These are phyloP conservation scores for Pseudohyphozyma bogoriensis DNA, from an alignment of 768 basidiomycete genomes.

Conservation along the genomic window DNA sequence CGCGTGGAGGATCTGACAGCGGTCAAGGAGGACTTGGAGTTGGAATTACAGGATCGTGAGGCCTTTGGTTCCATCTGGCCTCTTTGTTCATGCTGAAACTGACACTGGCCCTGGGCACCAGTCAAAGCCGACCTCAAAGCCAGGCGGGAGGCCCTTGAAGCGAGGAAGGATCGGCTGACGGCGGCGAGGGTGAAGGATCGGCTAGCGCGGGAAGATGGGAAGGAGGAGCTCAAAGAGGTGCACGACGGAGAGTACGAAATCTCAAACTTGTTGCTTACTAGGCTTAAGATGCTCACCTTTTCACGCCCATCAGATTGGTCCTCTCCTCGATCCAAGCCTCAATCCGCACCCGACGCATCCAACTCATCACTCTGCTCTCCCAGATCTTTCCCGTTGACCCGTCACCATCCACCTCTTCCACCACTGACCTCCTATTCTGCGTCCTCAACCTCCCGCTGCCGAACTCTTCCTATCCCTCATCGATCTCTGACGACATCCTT, in stretches of 20 bases:
- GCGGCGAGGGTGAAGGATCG: slow-evolving; percentile 5
- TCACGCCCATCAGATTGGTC: not conserved
- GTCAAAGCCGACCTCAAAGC: not conserved
- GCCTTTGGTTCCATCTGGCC: not conserved
- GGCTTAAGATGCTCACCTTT: not conserved
- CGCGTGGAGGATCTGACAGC: slow-evolving; percentile 7
- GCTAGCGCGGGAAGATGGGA: not conserved
- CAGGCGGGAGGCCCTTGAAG: slow-evolving; percentile 13
- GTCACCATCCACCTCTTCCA: not conserved
- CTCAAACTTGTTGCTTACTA: not conserved
- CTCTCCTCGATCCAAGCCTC: slow-evolving; percentile 3
- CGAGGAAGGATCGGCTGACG: slow-evolving; percentile 10
- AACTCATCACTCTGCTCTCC: slow-evolving; percentile 58
- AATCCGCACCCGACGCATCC: slow-evolving; percentile 6
- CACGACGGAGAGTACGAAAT: not conserved
- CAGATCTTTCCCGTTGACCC: slow-evolving; percentile 81
- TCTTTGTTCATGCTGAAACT: not conserved
- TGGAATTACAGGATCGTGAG: slow-evolving; percentile 25
- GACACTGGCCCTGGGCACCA: not conserved
- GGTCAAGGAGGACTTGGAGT: slow-evolving; percentile 10
- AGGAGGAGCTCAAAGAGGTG: not conserved
- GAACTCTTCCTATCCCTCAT: slow-evolving; percentile 57
- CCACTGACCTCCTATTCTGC: slow-evolving; percentile 65
- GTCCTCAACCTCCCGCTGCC: slow-evolving; percentile 83
- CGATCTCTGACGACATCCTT: slow-evolving; percentile 77